A percentile compares a stretch with the other conserved stretches of the same genome.
Evolutionary conservation across 768 basidiomycete species (phyloP).

Genomic region (Hortiboletus flavorubellus): DNA sequence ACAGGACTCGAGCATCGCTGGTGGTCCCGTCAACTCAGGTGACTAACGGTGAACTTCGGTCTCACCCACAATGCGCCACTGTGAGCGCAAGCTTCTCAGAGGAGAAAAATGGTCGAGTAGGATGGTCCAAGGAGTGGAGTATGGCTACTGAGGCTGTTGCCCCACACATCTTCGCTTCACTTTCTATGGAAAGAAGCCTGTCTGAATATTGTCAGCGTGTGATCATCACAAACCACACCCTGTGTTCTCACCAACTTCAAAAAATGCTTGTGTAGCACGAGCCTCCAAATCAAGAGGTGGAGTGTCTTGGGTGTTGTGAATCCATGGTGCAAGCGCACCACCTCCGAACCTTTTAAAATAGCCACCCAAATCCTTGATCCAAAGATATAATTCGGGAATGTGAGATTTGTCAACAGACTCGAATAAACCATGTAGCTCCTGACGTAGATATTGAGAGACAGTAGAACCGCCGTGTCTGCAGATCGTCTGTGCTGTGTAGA

Average conservation of each 20-base stretch:
- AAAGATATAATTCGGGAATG: slow-evolving; percentile 72
- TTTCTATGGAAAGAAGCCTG: slow-evolving; percentile 63
- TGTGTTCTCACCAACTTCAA: slow-evolving; percentile 55
- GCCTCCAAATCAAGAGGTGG: slow-evolving; percentile 72
- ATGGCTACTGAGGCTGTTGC: slow-evolving; percentile 90
- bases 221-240: neutral
- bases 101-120: slow-evolving; percentile 78
- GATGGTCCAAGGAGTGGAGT: slow-evolving; percentile 85
- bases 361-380: slow-evolving; percentile 78
- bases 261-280: slow-evolving; percentile 81
- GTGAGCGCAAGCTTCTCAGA: slow-evolving; percentile 74
- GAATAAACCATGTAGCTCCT: slow-evolving; percentile 82
- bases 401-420: slow-evolving; percentile 70
- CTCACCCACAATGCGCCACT: slow-evolving; percentile 88
- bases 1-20: slow-evolving; percentile 86
- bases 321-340: slow-evolving; percentile 73
- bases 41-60: slow-evolving; percentile 15
- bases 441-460: slow-evolving; percentile 80
- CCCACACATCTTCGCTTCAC: slow-evolving; percentile 72
- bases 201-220: slow-evolving; percentile 42
- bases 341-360: slow-evolving; percentile 90
- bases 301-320: slow-evolving; percentile 29
- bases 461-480: slow-evolving; percentile 88
- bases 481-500: slow-evolving; percentile 2
- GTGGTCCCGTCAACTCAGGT: slow-evolving; percentile 8